Conservation (phyloP, 2,329 filamentous ascomycete species). For the Aspergillus texensis region DNA sequence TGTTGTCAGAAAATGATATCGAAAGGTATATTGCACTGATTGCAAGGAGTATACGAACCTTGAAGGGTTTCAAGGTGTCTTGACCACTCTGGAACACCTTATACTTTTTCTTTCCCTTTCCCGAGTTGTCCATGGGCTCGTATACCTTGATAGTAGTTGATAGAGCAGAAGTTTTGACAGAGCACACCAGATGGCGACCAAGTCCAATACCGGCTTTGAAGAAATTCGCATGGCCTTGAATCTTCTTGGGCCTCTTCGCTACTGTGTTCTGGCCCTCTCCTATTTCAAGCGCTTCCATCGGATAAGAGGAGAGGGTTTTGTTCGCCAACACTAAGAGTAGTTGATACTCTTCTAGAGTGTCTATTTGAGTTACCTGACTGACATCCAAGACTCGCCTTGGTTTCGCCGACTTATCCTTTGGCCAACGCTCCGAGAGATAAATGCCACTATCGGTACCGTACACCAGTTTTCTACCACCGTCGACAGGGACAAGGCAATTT, state of each 20-base stretch:
- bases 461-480: slow-evolving; percentile 91
- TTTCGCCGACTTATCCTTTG: slow-evolving; percentile 72
- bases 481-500: slow-evolving; percentile 91
- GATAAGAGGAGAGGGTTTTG: slow-evolving; percentile 89
- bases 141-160: slow-evolving; percentile 99
- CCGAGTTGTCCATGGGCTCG: slow-evolving; percentile 93
- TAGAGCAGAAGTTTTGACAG: slow-evolving; percentile 89
- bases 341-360: slow-evolving; percentile 93
- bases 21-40: background rate
- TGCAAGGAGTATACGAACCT: slow-evolving; percentile 49
- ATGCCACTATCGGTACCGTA: slow-evolving; percentile 94
- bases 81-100: slow-evolving; percentile 95
- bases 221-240: slow-evolving; percentile 95
- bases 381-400: slow-evolving; percentile 85
- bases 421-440: slow-evolving; percentile 87
- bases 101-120: slow-evolving; percentile 92
- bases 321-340: slow-evolving; percentile 89
- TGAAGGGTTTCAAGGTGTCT: slow-evolving; percentile 94
- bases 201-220: slow-evolving; percentile 97
- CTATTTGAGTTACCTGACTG: slow-evolving; percentile 87
- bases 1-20: slow-evolving; percentile 17
- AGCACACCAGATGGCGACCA: slow-evolving; percentile 91
- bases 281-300: slow-evolving; percentile 80
- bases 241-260: slow-evolving; percentile 88
- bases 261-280: slow-evolving; percentile 73